phyloP scores from a whole-genome alignment of 2,329 filamentous ascomycete genomes.

The Colletotrichum brevisporum region DNA sequence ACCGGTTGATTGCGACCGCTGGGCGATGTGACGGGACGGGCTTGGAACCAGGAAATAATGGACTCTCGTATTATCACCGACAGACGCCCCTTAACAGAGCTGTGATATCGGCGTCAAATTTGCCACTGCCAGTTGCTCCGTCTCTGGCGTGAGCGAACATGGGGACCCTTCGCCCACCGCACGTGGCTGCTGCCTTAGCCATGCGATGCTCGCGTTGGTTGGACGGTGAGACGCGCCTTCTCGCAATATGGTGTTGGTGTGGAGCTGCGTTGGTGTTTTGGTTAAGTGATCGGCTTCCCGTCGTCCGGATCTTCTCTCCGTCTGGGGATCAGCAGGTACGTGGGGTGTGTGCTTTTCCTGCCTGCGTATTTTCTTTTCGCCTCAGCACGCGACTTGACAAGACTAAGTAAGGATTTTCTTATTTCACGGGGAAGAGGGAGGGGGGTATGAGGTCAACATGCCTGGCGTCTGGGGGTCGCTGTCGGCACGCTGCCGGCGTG shows the following conservation, averaged over 20 bases:
- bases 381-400: not conserved
- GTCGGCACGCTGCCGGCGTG: no score
- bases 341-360: not conserved
- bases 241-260: not conserved
- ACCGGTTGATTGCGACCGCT: slow-evolving; percentile 12
- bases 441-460: no score
- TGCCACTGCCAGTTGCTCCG: not conserved
- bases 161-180: not conserved
- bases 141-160: not conserved
- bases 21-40: slow-evolving; percentile 16
- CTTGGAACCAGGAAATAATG: not conserved
- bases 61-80: slow-evolving; percentile 3
- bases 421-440: not conserved
- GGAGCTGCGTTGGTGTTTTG: not conserved
- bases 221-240: not conserved
- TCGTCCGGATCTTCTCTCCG: slow-evolving; percentile 27
- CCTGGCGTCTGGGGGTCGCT: no score
- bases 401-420: not conserved
- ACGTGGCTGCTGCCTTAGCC: slow-evolving; percentile 22
- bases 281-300: slow-evolving; percentile 28
- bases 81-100: not conserved
- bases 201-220: slow-evolving; percentile 10
- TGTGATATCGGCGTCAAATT: slow-evolving; percentile 25
- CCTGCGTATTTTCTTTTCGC: not conserved
- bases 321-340: slow-evolving; percentile 22